Base-by-base conservation (phyloP, 257 asterid species). In the Jacaranda copaia region DNA sequence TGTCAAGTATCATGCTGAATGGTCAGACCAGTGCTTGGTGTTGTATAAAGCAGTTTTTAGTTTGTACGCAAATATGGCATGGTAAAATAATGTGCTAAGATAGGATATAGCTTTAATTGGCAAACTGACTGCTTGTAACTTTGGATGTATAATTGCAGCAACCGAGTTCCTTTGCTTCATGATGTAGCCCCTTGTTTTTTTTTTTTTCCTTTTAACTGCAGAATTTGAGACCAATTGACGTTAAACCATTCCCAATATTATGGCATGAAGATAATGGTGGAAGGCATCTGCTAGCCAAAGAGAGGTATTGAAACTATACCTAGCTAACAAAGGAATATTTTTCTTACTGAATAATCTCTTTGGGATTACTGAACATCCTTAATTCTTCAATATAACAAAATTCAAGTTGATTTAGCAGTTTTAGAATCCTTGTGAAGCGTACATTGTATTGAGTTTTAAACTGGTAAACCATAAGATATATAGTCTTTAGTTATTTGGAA, bases 221-320 rank as follows among this genome's bases (percentile, higher is more conserved):
- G 98, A 65, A 82, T 73, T 16, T 95, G 81, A 89, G 89, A 81
- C 79, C 89, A 20, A 62, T 68, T 14, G 99, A 95, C 86, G 82
- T 93, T 42, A 95, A 93, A 84, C 94, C 98, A 13, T 73, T 76
- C 65, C 99, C 98, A 36, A 77, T 73, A 66, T 64, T 91, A 65
- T 95, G 99, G 99, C 99, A 95, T 81, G 99, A 95, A 84, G 99
- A 95, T 61, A 75, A 84, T 55, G 86, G 95, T 56, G 86, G 92
- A 76, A 84, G 97, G 81, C 77, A 89, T 81, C 91, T 86, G 65
- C 84, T 36, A 9, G 88, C 82, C 75, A 90, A 79, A 79, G 92
- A 86, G 78, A 88, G 99, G 98, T 95, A 86, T 63, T 69, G 68
- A 80, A 68, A 62, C 73, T 75, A 32, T 74, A 25, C 68, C 15